Evolutionary conservation across 352 stramenopile genomes (phyloP), one percentile per base, ranked within the genome.

Genomic region (Phytophthora agathidicida): DNA sequence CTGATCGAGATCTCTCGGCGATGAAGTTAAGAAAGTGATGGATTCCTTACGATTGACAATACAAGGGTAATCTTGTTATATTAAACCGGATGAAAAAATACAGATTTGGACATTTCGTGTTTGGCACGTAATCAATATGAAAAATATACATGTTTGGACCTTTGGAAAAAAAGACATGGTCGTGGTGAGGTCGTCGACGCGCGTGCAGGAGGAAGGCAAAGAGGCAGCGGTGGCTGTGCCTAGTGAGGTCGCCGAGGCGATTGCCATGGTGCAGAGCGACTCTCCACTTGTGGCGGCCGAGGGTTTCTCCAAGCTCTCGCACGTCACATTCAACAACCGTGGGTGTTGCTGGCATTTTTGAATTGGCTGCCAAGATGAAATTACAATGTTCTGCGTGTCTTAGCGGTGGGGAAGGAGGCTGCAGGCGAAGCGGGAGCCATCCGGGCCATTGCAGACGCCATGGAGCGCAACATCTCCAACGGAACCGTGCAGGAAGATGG

Each of bases 311-410:
- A 89, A 89, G 65, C 71, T 93, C 35, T 79, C 75, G 14, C 81
- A 89, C 50, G 75, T 71, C n/a, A 88, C 80, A 11, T 93, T 93
- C 51, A 93, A 90, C 63, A 79, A 91, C 52, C 74, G 84, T 89
- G 42, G 44, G 75, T n/a, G n/a, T 54, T 53, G 2, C 5, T 16
- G 10, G 33, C 9, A 49, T 16, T 39, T 23, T 23, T 53, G 16
- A 42, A 37, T 26, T n/a, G n/a, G n/a, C n/a, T n/a, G n/a, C n/a
- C n/a, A n/a, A n/a, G n/a, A n/a, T n/a, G n/a, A n/a, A n/a, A n/a
- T n/a, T n/a, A n/a, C 9, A 17, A 46, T 17, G 11, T 42, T 37
- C 11, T 42, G 19, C 30, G 9, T 41, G 5, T 43, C 17, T n/a
- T 53, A 93, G 84, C 77, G 28, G 55, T 89, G 7, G 73, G 65